Percentiles rank a stretch among this genome's conserved stretches.
phyloP scores from a whole-genome alignment of 2,329 filamentous ascomycete species.

The Lachnellula arida region DNA sequence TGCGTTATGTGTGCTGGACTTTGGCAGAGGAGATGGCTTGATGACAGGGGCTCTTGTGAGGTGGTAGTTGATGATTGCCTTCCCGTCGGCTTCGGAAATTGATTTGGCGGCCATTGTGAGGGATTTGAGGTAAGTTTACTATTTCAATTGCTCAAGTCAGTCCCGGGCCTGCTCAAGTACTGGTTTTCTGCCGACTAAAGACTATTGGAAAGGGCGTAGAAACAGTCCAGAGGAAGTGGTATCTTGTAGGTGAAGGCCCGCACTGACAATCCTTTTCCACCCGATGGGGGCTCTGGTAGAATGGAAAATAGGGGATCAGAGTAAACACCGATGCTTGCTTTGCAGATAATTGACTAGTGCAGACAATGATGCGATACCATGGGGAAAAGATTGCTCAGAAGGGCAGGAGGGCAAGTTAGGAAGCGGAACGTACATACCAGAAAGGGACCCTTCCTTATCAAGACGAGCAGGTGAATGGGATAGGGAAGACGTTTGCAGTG shows the following conservation, averaged over 20 bases:
- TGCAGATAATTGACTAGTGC: background rate
- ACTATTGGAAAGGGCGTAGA: background rate
- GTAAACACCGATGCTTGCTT: background rate
- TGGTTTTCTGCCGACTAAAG: slow-evolving; percentile 13
- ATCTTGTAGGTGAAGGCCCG: too few species aligned
- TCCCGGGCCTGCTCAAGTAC: background rate
- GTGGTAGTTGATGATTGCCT: slow-evolving; percentile 99
- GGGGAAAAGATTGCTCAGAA: background rate
- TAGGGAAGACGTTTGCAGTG: background rate
- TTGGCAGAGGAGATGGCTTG: slow-evolving; percentile 92
- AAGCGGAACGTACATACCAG: slow-evolving; percentile 10
- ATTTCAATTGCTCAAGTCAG: slow-evolving; percentile 13
- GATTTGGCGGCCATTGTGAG: slow-evolving; percentile 86
- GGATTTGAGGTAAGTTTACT: slow-evolving; percentile 23
- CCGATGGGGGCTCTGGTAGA: background rate
- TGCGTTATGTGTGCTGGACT: slow-evolving; percentile 82
- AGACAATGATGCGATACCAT: background rate
- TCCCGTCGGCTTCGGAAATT: slow-evolving; percentile 98
- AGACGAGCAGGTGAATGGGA: too few species aligned
- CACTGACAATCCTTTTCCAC: too few species aligned
- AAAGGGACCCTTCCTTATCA: slow-evolving; percentile 4
- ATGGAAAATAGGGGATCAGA: too few species aligned
- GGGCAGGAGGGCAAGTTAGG: background rate
- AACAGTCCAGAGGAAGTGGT: background rate
- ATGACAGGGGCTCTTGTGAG: slow-evolving; percentile 95